These are phyloP conservation scores for Lyophyllum atratum DNA, from an alignment of 768 basidiomycete species.

Conservation along the genomic window DNA sequence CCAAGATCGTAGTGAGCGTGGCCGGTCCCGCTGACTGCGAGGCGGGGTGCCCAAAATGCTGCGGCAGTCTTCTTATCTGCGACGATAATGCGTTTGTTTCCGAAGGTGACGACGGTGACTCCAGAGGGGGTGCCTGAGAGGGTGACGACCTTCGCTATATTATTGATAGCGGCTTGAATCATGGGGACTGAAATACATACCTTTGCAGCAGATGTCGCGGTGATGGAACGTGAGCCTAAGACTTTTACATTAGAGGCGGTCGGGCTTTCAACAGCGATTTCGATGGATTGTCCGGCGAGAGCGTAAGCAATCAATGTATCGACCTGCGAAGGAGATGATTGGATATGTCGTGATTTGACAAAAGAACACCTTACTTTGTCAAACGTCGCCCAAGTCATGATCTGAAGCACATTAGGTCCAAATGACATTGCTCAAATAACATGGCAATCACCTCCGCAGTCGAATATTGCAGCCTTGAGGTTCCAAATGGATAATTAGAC, in stretches of 20 bases:
- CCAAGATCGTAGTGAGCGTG: slow-evolving; percentile 29
- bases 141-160: slow-evolving; percentile 33
- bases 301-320: slow-evolving; percentile 40
- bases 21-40: slow-evolving; percentile 27
- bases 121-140: slow-evolving; percentile 45
- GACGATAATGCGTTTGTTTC: slow-evolving; percentile 50
- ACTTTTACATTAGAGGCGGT: slow-evolving; percentile 8
- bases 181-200: slow-evolving; percentile 3
- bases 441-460: slow-evolving; percentile 51
- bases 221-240: slow-evolving; percentile 23
- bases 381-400: slow-evolving; percentile 43
- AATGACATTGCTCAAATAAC: neutral
- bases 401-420: slow-evolving; percentile 5
- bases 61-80: slow-evolving; percentile 60
- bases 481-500: slow-evolving; percentile 64
- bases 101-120: slow-evolving; percentile 42
- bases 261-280: slow-evolving; percentile 22
- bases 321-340: slow-evolving; percentile 14
- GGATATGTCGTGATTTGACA: neutral
- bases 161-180: neutral
- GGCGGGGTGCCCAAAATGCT: slow-evolving; percentile 62
- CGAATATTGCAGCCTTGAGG: slow-evolving; percentile 54
- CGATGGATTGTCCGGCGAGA: slow-evolving; percentile 36
- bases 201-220: slow-evolving; percentile 18
- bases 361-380: slow-evolving; percentile 22